Conservation (phyloP, 352 stramenopile genomes). For the Thalassiosira sp. region DNA sequence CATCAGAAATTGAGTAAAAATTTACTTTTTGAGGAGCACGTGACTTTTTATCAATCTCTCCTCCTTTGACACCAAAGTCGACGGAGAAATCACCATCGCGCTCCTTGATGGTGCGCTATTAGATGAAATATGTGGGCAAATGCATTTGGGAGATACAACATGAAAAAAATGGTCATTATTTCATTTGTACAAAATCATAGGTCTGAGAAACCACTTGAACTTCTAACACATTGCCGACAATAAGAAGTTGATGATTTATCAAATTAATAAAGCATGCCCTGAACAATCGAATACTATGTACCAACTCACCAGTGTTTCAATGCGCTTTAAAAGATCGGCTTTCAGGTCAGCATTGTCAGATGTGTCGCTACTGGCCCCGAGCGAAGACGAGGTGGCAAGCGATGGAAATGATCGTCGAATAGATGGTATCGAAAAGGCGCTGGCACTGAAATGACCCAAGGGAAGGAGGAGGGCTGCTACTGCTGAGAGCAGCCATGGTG, state of each 20-base stretch:
- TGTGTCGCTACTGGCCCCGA: not conserved
- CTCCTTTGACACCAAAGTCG: constrained; percentile 74
- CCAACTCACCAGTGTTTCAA: constrained; percentile 7
- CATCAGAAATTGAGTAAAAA: constrained; percentile 67
- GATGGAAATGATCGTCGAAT: not conserved
- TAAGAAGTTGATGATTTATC: not conserved
- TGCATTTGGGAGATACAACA: not conserved
- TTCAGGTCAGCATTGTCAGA: not conserved
- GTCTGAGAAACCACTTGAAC: no score
- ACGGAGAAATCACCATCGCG: constrained; percentile 62
- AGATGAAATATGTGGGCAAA: not conserved
- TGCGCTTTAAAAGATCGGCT: constrained; percentile 9
- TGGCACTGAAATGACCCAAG: not conserved
- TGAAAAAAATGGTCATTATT: not conserved
- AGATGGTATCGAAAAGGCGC: not conserved
- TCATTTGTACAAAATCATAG: not conserved
- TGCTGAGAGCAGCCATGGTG: not conserved
- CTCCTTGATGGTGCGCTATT: constrained; percentile 31
- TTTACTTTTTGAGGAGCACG: constrained; percentile 64
- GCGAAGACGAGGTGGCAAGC: not conserved
- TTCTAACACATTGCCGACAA: not conserved
- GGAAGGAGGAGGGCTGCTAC: not conserved
- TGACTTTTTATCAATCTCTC: constrained; percentile 64
- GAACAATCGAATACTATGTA: not conserved
- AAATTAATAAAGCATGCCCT: not conserved